These are phyloP conservation scores for Rhizopus delemar DNA, from an alignment of 371 early-diverging fungal species.

Conservation along the genomic window DNA sequence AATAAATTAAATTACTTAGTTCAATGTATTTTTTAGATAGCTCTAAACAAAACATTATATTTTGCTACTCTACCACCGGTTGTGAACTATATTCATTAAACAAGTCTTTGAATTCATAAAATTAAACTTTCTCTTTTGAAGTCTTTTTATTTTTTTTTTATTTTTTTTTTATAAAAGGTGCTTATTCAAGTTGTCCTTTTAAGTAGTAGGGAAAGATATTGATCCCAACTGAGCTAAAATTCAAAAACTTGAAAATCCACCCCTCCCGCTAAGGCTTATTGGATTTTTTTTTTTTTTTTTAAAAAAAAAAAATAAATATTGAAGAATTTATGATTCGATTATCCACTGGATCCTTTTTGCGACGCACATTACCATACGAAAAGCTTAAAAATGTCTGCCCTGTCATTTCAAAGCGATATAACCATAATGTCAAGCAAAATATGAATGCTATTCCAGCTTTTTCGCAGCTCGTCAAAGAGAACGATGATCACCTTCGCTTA, in stretches of 20 bases:
- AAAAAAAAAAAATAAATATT: not conserved
- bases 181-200: no score
- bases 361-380: not conserved
- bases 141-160: not conserved
- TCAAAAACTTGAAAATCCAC: no score
- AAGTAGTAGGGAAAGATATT: no score
- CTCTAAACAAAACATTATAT: no score
- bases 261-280: no score
- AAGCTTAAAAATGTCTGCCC: not conserved
- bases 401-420: not conserved
- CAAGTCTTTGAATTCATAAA: no score
- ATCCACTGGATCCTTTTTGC: not conserved
- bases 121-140: not conserved
- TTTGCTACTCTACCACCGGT: no score
- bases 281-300: not conserved
- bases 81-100: no score
- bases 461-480: conserved; percentile 1
- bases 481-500: conserved; percentile 35
- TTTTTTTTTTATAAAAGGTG: no score
- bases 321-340: not conserved
- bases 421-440: not conserved
- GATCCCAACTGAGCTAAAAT: no score
- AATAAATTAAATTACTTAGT: no score
- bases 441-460: not conserved
- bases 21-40: no score